These are phyloP conservation scores for Scedosporium minutisporum DNA, from an alignment of 2,329 filamentous ascomycete species.

Conservation along the genomic window DNA sequence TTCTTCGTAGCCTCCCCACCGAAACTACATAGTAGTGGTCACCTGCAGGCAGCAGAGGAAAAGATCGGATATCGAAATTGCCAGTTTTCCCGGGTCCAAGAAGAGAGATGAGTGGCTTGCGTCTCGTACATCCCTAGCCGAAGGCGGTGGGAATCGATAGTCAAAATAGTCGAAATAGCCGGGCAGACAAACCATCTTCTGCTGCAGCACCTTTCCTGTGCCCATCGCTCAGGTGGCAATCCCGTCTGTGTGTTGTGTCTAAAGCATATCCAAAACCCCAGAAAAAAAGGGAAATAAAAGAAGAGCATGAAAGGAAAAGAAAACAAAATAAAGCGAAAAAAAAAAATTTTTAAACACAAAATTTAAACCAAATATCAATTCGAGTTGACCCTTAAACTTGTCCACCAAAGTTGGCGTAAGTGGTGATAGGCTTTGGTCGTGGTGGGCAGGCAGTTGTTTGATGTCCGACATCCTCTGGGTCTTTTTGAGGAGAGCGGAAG, in stretches of 20 bases:
- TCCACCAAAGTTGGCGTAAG: too few species aligned
- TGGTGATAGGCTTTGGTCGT: too few species aligned
- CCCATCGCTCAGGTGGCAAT: not conserved
- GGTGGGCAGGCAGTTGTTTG: too few species aligned
- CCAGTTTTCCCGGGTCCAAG: not conserved
- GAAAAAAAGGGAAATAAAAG: not conserved
- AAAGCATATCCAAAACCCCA: not conserved
- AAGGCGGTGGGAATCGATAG: not conserved
- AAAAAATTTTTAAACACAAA: not conserved
- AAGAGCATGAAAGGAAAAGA: conserved; percentile 4
- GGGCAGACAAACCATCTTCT: too few species aligned
- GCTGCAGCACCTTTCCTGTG: not conserved
- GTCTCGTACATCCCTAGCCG: not conserved
- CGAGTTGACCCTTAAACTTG: too few species aligned
- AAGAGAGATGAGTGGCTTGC: not conserved
- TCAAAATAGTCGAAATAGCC: too few species aligned
- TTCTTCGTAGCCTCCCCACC: not conserved
- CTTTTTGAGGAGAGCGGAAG: too few species aligned
- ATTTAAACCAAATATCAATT: not conserved
- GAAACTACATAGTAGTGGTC: not conserved
- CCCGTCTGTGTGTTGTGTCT: not conserved
- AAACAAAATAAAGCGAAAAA: not conserved
- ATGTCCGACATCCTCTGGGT: too few species aligned
- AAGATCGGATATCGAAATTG: not conserved
- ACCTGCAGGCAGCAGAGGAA: not conserved